Percentiles rank a stretch among this genome's conserved stretches.
Evolutionary conservation across 2,329 filamentous ascomycete species (phyloP).

Genomic region (Trichoderma hamatum): DNA sequence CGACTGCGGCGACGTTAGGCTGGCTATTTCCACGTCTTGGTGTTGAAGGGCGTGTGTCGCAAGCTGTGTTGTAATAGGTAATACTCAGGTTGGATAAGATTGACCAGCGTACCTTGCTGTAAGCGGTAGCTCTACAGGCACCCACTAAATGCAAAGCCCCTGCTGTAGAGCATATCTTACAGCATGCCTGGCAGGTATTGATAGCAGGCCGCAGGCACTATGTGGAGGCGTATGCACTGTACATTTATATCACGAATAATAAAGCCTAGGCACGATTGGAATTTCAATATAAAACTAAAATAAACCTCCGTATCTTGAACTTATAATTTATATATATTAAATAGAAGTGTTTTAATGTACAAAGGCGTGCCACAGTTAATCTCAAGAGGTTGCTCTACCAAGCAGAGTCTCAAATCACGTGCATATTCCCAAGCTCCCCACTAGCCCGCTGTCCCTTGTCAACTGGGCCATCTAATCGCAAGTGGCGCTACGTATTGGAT

Average conservation of each 20-base stretch:
- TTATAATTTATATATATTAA: too few relatives aligned
- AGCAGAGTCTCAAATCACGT: conserved; percentile 5
- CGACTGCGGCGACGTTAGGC: not conserved
- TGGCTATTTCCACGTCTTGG: not conserved
- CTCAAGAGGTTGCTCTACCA: not conserved
- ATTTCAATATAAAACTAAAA: not conserved
- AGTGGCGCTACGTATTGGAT: conserved; percentile 10
- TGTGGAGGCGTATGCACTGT: too few relatives aligned
- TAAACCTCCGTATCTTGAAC: too few relatives aligned
- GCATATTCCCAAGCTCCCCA: not conserved
- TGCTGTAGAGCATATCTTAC: conserved; percentile 12
- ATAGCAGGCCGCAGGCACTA: not conserved
- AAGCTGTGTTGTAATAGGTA: conserved; percentile 2
- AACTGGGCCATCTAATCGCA: not conserved
- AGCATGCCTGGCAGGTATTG: not conserved
- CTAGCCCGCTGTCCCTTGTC: not conserved
- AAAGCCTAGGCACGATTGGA: not conserved
- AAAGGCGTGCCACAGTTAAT: not conserved
- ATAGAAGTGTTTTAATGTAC: too few relatives aligned
- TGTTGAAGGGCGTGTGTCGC: conserved; percentile 4
- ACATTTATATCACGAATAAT: not conserved
- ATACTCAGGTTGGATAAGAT: not conserved
- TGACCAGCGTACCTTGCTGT: not conserved
- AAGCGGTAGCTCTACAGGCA: not conserved
- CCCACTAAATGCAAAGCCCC: conserved; percentile 3